Conservation (phyloP, 495 filamentous ascomycete species). For the Rusavskia elegans region DNA sequence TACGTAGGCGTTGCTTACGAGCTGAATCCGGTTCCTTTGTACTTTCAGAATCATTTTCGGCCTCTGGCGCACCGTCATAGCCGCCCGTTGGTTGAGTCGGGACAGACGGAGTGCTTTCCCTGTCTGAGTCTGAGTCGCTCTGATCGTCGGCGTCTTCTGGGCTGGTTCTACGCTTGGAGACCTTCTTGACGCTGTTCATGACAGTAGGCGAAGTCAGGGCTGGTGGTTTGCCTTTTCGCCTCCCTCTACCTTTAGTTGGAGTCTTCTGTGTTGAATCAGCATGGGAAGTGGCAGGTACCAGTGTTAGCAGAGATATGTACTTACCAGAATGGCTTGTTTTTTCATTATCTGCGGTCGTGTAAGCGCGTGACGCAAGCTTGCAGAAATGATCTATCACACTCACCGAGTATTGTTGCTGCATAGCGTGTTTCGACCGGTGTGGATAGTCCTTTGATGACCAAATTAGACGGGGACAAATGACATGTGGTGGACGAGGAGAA, state of each 20-base stretch:
- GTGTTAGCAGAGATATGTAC: not conserved
- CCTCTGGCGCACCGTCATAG: too few relatives aligned
- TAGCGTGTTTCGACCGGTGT: slow-evolving; percentile 1
- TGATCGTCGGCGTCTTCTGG: too few relatives aligned
- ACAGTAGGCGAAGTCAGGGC: not conserved
- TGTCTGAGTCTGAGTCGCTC: too few relatives aligned
- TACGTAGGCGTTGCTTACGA: not conserved
- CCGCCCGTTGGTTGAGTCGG: too few relatives aligned
- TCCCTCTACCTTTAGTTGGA: not conserved
- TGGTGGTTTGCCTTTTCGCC: not conserved
- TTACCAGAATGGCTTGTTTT: not conserved
- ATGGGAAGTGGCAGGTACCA: not conserved
- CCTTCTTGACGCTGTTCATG: not conserved
- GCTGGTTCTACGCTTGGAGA: not conserved
- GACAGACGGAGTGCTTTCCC: too few relatives aligned
- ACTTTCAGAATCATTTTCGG: not conserved
- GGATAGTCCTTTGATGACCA: slow-evolving; percentile 1
- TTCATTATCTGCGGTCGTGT: slow-evolving; percentile 4
- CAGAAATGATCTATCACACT: not conserved
- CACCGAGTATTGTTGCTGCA: slow-evolving; percentile 6
- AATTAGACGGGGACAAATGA: not conserved
- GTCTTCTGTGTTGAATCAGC: not conserved
- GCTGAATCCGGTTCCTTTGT: not conserved
- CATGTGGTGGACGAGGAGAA: not conserved
- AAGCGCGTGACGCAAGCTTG: not conserved